Conservation (phyloP, 352 stramenopile species). For the Pythium aristosporum region DNA sequence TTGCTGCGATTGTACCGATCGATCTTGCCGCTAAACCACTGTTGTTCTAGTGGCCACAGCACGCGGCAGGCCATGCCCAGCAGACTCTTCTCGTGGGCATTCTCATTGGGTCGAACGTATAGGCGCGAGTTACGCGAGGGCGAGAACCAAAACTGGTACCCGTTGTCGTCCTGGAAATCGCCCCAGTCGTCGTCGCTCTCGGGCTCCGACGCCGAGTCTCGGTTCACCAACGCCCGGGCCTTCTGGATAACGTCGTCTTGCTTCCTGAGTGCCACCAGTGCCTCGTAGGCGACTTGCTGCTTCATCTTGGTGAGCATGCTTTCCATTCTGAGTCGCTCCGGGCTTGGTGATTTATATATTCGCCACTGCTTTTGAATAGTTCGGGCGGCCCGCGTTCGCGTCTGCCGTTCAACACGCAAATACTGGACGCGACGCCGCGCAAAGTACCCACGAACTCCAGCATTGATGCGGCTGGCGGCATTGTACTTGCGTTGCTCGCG, state of each 20-base stretch:
- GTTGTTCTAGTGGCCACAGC: constrained; percentile 72
- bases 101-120: constrained; percentile 71
- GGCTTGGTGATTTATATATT: constrained; percentile 40
- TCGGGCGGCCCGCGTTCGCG: constrained; percentile 35
- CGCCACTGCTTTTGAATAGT: constrained; percentile 59
- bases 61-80: constrained; percentile 65
- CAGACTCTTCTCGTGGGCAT: constrained; percentile 46
- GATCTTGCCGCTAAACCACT: constrained; percentile 68
- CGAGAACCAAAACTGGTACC: constrained; percentile 80
- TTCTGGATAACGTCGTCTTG: constrained; percentile 52
- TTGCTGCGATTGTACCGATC: constrained; percentile 57
- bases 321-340: constrained; percentile 45
- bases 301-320: constrained; percentile 52
- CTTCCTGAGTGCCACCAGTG: constrained; percentile 36
- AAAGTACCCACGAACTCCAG: constrained; percentile 63
- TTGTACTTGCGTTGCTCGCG: constrained; percentile 33
- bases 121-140: constrained; percentile 56
- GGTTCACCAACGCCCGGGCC: constrained; percentile 43
- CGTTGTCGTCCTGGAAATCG: constrained; percentile 62
- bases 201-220: constrained; percentile 69
- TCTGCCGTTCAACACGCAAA: constrained; percentile 38
- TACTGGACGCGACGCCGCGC: constrained; percentile 39
- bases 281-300: constrained; percentile 48
- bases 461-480: constrained; percentile 68
- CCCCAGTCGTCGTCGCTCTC: constrained; percentile 81